These are phyloP conservation scores for Blastomyces silverae DNA, from an alignment of 2,329 filamentous ascomycete genomes.

Conservation along the genomic window DNA sequence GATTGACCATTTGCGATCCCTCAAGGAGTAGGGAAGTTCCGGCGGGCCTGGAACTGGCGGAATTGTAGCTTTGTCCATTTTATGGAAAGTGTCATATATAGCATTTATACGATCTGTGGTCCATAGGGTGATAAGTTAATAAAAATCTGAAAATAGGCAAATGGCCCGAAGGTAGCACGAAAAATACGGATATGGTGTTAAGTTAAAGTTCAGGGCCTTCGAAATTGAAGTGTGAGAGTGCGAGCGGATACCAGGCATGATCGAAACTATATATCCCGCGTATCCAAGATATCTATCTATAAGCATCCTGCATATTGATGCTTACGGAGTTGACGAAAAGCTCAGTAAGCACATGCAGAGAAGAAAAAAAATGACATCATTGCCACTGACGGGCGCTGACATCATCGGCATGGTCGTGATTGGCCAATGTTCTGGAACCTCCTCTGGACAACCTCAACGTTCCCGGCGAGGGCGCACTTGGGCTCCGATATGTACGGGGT, in stretches of 20 bases:
- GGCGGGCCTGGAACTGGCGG: conserved; percentile 35
- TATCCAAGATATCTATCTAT: neutral
- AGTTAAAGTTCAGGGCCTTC: neutral
- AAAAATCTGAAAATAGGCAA: neutral
- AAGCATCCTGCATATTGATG: too few relatives aligned
- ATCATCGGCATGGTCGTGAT: neutral
- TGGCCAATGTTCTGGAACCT: neutral
- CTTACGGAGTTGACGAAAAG: neutral
- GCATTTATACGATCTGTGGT: neutral
- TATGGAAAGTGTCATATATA: conserved; percentile 20
- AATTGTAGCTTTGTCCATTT: conserved; percentile 32
- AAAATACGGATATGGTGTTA: neutral
- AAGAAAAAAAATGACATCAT: neutral
- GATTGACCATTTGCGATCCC: conserved; percentile 50
- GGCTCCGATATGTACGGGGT: too few relatives aligned
- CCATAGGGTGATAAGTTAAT: neutral
- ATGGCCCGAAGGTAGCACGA: too few relatives aligned
- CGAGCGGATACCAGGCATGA: too few relatives aligned
- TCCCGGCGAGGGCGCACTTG: too few relatives aligned
- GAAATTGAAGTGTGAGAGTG: neutral
- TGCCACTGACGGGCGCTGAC: neutral
- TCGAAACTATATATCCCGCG: neutral
- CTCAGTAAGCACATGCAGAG: neutral
- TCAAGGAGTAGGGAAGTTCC: conserved; percentile 51
- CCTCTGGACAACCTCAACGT: too few relatives aligned